Evolutionary conservation across 1,139 yeast species (phyloP).

Genomic region (Kurtzmaniella quercitrusa): DNA sequence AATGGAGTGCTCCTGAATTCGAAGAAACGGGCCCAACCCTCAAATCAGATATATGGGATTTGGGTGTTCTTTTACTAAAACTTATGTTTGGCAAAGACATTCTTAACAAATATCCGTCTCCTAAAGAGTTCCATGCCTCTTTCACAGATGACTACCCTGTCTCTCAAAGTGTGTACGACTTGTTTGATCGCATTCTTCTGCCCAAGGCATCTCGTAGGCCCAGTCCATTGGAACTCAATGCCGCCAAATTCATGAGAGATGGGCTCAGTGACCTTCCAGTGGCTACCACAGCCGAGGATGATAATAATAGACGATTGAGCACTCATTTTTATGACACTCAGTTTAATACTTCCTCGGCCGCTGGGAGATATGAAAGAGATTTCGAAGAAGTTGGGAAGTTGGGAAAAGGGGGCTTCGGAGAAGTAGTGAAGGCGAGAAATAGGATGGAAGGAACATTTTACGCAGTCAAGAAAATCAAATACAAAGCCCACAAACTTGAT

Average conservation of each 20-base stretch:
- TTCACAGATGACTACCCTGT: conserved; percentile 31
- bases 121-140: conserved; percentile 54
- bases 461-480: conserved; percentile 89
- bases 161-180: conserved; percentile 50
- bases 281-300: neutral
- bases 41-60: conserved; percentile 89
- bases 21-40: conserved; percentile 49
- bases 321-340: conserved; percentile 2
- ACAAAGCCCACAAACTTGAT: conserved; percentile 73
- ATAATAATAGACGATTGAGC: conserved; percentile 4
- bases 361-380: conserved; percentile 50
- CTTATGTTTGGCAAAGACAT: conserved; percentile 56
- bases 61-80: conserved; percentile 75
- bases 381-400: conserved; percentile 89
- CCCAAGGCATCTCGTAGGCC: conserved; percentile 68
- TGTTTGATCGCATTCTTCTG: conserved; percentile 63
- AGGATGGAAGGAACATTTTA: conserved; percentile 91
- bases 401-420: conserved; percentile 98
- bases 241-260: conserved; percentile 75
- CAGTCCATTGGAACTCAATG: conserved; percentile 77
- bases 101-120: conserved; percentile 50
- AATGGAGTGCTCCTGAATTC: conserved; percentile 82
- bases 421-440: conserved; percentile 92
- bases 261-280: conserved; percentile 24
- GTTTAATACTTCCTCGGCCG: neutral